Percentiles rank a stretch among this genome's conserved stretches.
Conservation (phyloP, 2,329 filamentous ascomycete genomes). For the Xylaria hypoxylon region DNA sequence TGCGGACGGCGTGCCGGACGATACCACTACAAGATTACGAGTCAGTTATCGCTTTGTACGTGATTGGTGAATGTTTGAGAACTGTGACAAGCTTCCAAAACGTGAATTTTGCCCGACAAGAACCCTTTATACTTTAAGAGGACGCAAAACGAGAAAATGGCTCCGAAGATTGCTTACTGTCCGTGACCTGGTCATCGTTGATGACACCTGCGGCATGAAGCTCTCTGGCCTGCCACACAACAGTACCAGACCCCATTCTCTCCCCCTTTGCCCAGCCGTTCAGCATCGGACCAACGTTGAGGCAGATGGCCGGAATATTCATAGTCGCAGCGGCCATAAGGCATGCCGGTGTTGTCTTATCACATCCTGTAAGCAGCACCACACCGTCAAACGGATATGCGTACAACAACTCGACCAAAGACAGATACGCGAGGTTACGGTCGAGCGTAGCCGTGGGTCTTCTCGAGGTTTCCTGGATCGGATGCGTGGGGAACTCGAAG, state of each 20-base stretch:
- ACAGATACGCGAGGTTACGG: constrained; percentile 61
- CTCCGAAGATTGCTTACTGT: constrained; percentile 44
- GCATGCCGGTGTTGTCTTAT: constrained; percentile 64
- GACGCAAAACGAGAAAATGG: neutral
- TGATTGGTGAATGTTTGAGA: neutral
- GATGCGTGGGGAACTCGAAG: constrained; percentile 64
- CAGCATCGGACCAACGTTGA: constrained; percentile 65
- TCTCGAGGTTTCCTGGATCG: constrained; percentile 62
- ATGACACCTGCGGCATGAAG: constrained; percentile 61
- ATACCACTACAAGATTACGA: neutral
- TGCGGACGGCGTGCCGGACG: constrained; percentile 4
- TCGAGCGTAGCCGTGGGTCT: constrained; percentile 62
- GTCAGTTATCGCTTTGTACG: neutral
- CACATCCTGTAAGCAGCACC: constrained; percentile 63
- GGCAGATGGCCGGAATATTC: constrained; percentile 63
- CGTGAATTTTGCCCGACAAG: neutral
- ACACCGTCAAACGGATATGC: constrained; percentile 63
- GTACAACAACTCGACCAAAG: constrained; percentile 60
- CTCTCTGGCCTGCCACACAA: constrained; percentile 63
- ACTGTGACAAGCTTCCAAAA: neutral
- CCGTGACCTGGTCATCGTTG: constrained; percentile 57
- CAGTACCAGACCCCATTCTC: constrained; percentile 58
- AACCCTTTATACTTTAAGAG: too few relatives aligned
- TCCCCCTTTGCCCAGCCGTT: constrained; percentile 59
- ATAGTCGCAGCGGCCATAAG: constrained; percentile 65